These are phyloP conservation scores for Orbilia javanica DNA, from an alignment of 2,329 filamentous ascomycete genomes.

Conservation along the genomic window DNA sequence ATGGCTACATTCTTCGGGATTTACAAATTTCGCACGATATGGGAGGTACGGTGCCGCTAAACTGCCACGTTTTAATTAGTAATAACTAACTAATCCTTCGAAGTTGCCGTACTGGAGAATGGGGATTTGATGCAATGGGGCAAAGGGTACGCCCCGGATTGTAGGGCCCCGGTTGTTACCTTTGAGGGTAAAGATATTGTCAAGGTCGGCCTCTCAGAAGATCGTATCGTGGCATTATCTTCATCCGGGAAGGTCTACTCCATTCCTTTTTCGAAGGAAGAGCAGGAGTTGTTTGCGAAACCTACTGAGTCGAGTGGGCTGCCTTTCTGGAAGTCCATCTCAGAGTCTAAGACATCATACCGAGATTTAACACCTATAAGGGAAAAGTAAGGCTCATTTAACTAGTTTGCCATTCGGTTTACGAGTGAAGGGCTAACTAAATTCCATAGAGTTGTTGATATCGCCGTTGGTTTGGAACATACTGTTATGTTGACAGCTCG, in stretches of 20 bases:
- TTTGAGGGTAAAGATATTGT: constrained; percentile 83
- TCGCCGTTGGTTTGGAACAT: constrained; percentile 86
- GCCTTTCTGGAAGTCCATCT: constrained; percentile 73
- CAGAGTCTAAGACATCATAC: constrained; percentile 74
- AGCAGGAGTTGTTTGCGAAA: constrained; percentile 77
- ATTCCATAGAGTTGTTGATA: constrained; percentile 73
- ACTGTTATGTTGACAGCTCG: constrained; percentile 84
- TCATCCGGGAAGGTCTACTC: constrained; percentile 85
- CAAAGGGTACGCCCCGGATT: constrained; percentile 76
- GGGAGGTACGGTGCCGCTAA: constrained; percentile 69
- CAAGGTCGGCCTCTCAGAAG: constrained; percentile 81
- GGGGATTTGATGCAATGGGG: constrained; percentile 96
- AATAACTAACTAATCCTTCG: constrained; percentile 1
- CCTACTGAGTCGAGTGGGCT: constrained; percentile 78
- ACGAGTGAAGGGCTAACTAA: background rate
- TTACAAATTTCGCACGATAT: constrained; percentile 85
- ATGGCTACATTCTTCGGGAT: constrained; percentile 85
- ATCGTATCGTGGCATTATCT: constrained; percentile 84
- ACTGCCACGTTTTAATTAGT: background rate
- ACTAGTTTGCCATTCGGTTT: background rate
- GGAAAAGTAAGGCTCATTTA: constrained; percentile 58
- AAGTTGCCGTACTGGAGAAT: constrained; percentile 81
- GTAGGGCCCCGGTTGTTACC: constrained; percentile 76
- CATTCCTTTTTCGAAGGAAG: constrained; percentile 79
- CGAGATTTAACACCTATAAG: constrained; percentile 77